Conservation (phyloP, 257 asterid genomes). For the Fraxinus pennsylvanica region DNA sequence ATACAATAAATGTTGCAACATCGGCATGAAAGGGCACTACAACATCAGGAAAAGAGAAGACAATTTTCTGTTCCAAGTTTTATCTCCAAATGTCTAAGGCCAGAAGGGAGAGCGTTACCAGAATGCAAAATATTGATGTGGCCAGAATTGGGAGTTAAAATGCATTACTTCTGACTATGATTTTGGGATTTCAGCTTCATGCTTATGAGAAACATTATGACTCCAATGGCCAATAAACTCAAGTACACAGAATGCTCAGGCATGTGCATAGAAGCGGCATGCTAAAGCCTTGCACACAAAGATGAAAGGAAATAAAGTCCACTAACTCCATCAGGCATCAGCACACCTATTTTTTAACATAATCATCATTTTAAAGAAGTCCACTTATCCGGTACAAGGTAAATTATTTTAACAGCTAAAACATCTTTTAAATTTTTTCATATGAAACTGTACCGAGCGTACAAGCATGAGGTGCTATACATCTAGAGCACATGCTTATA, state of each 20-base stretch:
- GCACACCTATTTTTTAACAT: neutral
- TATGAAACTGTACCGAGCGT: neutral
- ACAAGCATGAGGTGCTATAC: neutral
- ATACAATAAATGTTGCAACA: neutral
- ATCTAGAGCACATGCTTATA: neutral
- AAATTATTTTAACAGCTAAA: neutral
- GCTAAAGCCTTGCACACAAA: neutral
- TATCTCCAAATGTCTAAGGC: neutral
- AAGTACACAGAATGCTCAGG: neutral
- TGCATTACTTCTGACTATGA: neutral
- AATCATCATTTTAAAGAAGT: neutral
- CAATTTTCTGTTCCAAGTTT: neutral
- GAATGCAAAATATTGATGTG: neutral
- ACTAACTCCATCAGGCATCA: neutral
- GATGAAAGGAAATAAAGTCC: neutral
- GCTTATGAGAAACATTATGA: neutral
- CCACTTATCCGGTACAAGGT: neutral
- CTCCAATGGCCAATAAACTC: neutral
- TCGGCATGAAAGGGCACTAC: neutral
- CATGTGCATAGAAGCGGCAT: neutral
- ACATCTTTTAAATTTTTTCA: neutral
- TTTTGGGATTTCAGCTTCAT: constrained; percentile 12
- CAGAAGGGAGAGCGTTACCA: neutral
- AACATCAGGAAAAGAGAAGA: neutral
- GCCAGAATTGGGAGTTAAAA: neutral